Percentiles rank a stretch among this genome's conserved stretches.
Conservation (phyloP, 1,284 basidiomycete species). For the Anthracocystis setariae region DNA sequence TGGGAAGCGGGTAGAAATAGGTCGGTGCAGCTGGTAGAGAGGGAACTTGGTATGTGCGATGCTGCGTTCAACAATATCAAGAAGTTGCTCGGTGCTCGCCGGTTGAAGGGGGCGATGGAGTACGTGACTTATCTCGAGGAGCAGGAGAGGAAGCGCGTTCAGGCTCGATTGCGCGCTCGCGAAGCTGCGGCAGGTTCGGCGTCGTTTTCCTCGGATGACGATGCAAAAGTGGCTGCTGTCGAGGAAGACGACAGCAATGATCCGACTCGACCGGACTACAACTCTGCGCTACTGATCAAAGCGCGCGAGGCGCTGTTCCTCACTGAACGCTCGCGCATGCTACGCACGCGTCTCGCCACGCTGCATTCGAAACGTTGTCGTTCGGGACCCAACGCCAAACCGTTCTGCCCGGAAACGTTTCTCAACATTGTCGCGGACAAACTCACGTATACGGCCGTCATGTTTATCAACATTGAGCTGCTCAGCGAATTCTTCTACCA, state of each 20-base stretch:
- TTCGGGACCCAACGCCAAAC: conserved; percentile 82
- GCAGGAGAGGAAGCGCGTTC: conserved; percentile 76
- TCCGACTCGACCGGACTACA: conserved; percentile 73
- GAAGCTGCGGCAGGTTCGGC: conserved; percentile 22
- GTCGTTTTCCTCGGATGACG: background rate
- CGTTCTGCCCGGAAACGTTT: conserved; percentile 95
- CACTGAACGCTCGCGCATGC: conserved; percentile 79
- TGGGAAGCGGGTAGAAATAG: conserved; percentile 86
- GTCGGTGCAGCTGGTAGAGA: conserved; percentile 81
- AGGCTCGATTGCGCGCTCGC: conserved; percentile 60
- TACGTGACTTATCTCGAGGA: conserved; percentile 88
- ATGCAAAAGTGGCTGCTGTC: background rate
- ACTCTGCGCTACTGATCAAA: conserved; percentile 74
- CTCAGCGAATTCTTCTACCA: conserved; percentile 99
- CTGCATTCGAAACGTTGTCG: conserved; percentile 89
- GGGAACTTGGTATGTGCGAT: conserved; percentile 86
- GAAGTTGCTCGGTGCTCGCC: conserved; percentile 83
- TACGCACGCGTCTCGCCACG: conserved; percentile 84
- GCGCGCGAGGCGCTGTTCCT: conserved; percentile 92
- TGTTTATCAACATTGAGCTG: conserved; percentile 93
- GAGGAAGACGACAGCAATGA: conserved; percentile 69
- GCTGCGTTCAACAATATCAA: conserved; percentile 84
- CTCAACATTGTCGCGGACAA: conserved; percentile 96
- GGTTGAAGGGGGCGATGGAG: conserved; percentile 79
- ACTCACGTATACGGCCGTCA: conserved; percentile 91